phyloP scores from a whole-genome alignment of 345 rosid genomes.

The Capsella bursapastoris region DNA sequence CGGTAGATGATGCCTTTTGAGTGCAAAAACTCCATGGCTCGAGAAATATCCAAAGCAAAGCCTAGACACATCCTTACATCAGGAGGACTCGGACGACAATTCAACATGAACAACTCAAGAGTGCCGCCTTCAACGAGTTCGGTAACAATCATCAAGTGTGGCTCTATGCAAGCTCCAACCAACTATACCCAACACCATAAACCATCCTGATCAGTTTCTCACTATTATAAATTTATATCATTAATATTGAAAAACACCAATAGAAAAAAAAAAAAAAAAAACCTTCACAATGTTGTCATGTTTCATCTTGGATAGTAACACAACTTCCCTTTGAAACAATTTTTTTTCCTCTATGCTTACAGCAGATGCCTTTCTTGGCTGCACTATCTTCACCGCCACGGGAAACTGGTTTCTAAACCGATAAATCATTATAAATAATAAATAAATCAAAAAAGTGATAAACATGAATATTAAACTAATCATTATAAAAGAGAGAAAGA shows the following conservation, averaged over 20 bases:
- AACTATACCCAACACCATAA: slow-evolving; percentile 42
- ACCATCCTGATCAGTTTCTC: too few species aligned
- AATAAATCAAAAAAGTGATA: background rate
- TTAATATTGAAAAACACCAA: too few species aligned
- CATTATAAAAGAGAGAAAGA: background rate
- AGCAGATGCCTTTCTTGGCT: too few species aligned
- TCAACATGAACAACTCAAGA: slow-evolving; percentile 55
- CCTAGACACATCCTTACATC: slow-evolving; percentile 47
- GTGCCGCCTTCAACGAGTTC: slow-evolving; percentile 59
- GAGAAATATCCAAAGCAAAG: slow-evolving; percentile 63
- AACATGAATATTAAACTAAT: too few species aligned
- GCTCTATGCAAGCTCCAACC: slow-evolving; percentile 61
- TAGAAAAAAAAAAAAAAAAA: too few species aligned
- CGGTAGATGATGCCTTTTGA: slow-evolving; percentile 72
- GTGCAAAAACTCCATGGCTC: slow-evolving; percentile 72
- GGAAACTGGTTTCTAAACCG: slow-evolving; percentile 34
- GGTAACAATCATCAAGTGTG: slow-evolving; percentile 58
- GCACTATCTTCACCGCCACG: slow-evolving; percentile 49
- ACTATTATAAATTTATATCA: too few species aligned
- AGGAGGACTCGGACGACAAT: slow-evolving; percentile 48
- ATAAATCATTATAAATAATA: background rate
- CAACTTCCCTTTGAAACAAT: too few species aligned
- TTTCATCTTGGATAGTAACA: too few species aligned
- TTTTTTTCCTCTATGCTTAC: too few species aligned
- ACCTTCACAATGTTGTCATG: too few species aligned